phyloP scores from a whole-genome alignment of 805 yeast species.

The Alloascoidea hylecoeti region DNA sequence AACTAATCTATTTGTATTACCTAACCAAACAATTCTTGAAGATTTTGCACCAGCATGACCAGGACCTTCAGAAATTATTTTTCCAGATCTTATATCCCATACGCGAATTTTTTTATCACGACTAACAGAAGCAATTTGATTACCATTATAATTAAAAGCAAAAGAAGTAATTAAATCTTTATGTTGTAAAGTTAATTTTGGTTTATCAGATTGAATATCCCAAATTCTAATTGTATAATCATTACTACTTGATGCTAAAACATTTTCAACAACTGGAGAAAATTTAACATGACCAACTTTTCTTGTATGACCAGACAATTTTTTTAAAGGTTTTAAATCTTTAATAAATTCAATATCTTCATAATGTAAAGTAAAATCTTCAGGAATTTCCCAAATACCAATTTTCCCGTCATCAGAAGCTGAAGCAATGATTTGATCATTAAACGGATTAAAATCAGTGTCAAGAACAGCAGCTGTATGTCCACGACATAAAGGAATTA shows the following conservation, averaged over 20 bases:
- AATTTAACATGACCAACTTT: slow-evolving; percentile 87
- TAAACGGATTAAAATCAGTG: slow-evolving; percentile 90
- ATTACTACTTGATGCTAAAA: slow-evolving; percentile 80
- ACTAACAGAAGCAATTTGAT: slow-evolving; percentile 73
- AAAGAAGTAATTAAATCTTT: slow-evolving; percentile 89
- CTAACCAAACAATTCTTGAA: slow-evolving; percentile 82
- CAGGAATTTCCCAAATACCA: slow-evolving; percentile 80
- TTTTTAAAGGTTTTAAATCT: slow-evolving; percentile 60
- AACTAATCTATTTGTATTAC: slow-evolving; percentile 68
- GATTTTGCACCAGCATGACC: slow-evolving; percentile 93
- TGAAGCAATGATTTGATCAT: slow-evolving; percentile 60
- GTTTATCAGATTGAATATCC: slow-evolving; percentile 70
- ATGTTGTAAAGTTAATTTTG: slow-evolving; percentile 62
- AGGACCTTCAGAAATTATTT: slow-evolving; percentile 66
- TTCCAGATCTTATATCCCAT: slow-evolving; percentile 78
- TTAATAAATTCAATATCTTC: slow-evolving; percentile 28
- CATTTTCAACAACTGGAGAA: slow-evolving; percentile 80
- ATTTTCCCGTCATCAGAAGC: slow-evolving; percentile 77
- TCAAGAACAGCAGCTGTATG: slow-evolving; percentile 93
- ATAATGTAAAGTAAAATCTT: slow-evolving; percentile 38
- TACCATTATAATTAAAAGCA: slow-evolving; percentile 83
- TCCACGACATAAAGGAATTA: slow-evolving; percentile 87
- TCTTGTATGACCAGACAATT: slow-evolving; percentile 74
- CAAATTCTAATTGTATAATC: slow-evolving; percentile 89
- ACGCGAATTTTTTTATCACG: slow-evolving; percentile 84